Conservation (phyloP, 2,329 filamentous ascomycete species). For the Diaporthe sp. region DNA sequence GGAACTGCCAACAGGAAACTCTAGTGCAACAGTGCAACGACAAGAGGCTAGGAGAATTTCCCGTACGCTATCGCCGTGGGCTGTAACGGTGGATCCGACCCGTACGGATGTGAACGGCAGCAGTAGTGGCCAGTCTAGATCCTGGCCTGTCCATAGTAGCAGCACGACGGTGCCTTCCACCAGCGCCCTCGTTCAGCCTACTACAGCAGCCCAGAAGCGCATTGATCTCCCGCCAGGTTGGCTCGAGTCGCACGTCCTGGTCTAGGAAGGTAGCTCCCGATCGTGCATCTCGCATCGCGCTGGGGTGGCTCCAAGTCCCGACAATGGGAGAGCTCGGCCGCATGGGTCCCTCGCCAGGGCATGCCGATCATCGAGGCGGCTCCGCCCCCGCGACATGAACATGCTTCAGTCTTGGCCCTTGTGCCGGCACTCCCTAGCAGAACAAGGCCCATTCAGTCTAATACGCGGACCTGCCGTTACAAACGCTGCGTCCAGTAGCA, state of each 20-base stretch:
- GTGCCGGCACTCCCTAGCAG: neutral
- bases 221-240: slow-evolving; percentile 21
- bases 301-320: neutral
- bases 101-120: neutral
- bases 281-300: neutral
- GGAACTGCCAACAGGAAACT: slow-evolving; percentile 20
- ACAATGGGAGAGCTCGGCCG: neutral
- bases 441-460: neutral
- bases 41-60: slow-evolving; percentile 7
- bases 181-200: neutral
- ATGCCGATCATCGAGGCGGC: slow-evolving; percentile 20
- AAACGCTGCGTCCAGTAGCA: neutral
- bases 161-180: neutral
- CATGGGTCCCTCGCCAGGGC: slow-evolving; percentile 18
- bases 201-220: slow-evolving; percentile 13
- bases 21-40: slow-evolving; percentile 23
- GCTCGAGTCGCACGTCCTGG: slow-evolving; percentile 13
- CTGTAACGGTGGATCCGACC: slow-evolving; percentile 27
- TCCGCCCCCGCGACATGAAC: slow-evolving; percentile 20
- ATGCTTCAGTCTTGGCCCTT: slow-evolving; percentile 20
- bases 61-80: slow-evolving; percentile 1
- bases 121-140: neutral
- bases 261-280: slow-evolving; percentile 14
- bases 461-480: slow-evolving; percentile 5
- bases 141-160: neutral